phyloP scores from a whole-genome alignment of 345 rosid species.

The Dipteronia sinensis region DNA sequence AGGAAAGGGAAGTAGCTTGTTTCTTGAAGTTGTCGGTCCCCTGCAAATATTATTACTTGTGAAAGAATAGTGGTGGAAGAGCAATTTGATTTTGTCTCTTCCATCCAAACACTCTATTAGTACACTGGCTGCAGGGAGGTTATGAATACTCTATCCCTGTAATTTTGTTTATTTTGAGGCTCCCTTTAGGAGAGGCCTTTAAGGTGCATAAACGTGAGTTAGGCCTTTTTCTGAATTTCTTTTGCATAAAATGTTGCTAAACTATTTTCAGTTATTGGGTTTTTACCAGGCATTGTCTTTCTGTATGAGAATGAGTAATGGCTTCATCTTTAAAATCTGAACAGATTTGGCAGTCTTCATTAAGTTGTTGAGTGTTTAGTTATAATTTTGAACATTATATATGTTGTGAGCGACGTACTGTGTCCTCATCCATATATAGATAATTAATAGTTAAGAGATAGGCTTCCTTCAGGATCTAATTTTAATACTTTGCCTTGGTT shows the following conservation, averaged over 20 bases:
- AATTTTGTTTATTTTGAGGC: background rate
- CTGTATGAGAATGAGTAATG: background rate
- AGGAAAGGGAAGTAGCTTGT: background rate
- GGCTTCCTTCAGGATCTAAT: background rate
- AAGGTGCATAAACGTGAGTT: background rate
- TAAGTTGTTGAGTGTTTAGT: background rate
- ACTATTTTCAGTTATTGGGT: background rate
- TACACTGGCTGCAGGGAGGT: background rate
- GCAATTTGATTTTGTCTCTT: background rate
- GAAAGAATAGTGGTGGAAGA: background rate
- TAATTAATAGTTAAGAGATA: background rate
- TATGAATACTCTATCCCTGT: background rate
- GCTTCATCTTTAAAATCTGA: background rate
- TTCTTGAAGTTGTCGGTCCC: background rate
- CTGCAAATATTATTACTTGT: background rate
- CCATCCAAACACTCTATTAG: background rate
- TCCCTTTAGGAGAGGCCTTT: background rate
- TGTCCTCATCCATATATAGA: background rate
- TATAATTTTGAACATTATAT: background rate
- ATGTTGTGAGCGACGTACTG: background rate
- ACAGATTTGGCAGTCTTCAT: background rate
- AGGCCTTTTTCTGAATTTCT: background rate
- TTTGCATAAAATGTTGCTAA: background rate
- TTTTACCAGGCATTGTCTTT: background rate
- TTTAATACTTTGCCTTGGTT: background rate